Base-by-base conservation (phyloP, 441 rosid genomes). In the Melastoma candidum region DNA sequence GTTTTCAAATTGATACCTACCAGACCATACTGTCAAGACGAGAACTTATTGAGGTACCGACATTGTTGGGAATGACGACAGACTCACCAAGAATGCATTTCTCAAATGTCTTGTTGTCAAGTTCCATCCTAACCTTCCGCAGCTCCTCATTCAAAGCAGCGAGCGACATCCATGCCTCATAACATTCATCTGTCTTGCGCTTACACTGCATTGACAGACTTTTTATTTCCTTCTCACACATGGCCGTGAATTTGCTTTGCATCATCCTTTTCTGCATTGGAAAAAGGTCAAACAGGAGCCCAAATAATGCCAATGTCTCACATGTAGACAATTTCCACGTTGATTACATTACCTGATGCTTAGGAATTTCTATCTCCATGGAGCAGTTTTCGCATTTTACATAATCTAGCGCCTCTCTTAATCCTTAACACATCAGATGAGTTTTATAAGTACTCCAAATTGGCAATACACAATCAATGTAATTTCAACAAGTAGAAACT, bases 111-210 rank as follows among this genome's bases (percentile, higher is more conserved):
- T 77, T 84, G 69, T 68, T 80, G 68, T 86, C 90, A 12, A 89
- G 95, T 55, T 86, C 97, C 90, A 86, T 86, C 68, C 74, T 72
- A 63, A 84, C 84, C 72, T 78, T 81, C 80, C 77, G 85, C 74
- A 90, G 75, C 71, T 75, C 80, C 74, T 84, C 92, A 74, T 78
- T 84, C 56, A 92, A 80, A 32, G 87, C 72, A 63, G 87, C 72
- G 57, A 90, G 65, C 52, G 94, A 86, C 95, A 82, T 90, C 97
- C 97, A 90, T 7, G 97, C 95, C 70, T 90, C 89, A 58, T 84
- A 89, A 60, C 95, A 90, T 74, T 90, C 97, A 65, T 84, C 78
- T 36, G 84, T 59, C 79, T 90, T 86, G 44, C 52, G 85, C 64
- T 79, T 83, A 56, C 77, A 82, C 58, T 66, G 75, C 53, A 56